These are phyloP conservation scores for Phytophthora kernoviae DNA, from an alignment of 352 stramenopile species.

Conservation along the genomic window DNA sequence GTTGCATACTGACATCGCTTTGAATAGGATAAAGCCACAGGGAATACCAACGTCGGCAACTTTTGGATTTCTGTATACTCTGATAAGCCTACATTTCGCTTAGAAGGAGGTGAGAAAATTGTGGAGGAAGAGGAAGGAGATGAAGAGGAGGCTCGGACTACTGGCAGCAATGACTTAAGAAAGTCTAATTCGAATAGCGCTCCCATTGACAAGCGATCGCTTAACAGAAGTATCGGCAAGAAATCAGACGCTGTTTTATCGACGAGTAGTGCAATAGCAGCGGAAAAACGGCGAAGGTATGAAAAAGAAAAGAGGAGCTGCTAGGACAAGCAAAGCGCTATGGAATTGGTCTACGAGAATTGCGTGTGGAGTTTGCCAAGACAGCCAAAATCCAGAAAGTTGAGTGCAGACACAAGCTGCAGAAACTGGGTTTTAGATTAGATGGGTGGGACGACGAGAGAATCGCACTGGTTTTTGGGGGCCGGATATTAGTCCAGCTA, in stretches of 20 bases:
- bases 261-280: constrained; percentile 33
- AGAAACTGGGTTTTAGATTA: constrained; percentile 68
- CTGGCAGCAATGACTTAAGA: neutral
- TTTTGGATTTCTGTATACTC: constrained; percentile 89
- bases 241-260: constrained; percentile 34
- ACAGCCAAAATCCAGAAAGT: constrained; percentile 45
- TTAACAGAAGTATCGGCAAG: constrained; percentile 37
- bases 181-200: constrained; percentile 8
- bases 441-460: constrained; percentile 77
- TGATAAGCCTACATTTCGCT: constrained; percentile 60
- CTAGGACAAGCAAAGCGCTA: constrained; percentile 63
- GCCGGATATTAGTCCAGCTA: constrained; percentile 39
- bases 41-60: constrained; percentile 74
- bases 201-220: constrained; percentile 10
- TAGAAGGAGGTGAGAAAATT: constrained; percentile 79
- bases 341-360: constrained; percentile 66
- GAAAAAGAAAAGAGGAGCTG: constrained; percentile 80
- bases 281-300: constrained; percentile 62
- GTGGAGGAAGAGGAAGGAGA: constrained; percentile 82
- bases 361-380: constrained; percentile 76
- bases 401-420: constrained; percentile 65
- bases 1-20: neutral
- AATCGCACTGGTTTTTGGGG: constrained; percentile 66
- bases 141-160: constrained; percentile 27
- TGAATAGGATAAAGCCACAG: constrained; percentile 72